Percentiles rank a stretch among this genome's conserved stretches.
phyloP scores from a whole-genome alignment of 1,139 yeast genomes.

The Geotrichum fermentans region DNA sequence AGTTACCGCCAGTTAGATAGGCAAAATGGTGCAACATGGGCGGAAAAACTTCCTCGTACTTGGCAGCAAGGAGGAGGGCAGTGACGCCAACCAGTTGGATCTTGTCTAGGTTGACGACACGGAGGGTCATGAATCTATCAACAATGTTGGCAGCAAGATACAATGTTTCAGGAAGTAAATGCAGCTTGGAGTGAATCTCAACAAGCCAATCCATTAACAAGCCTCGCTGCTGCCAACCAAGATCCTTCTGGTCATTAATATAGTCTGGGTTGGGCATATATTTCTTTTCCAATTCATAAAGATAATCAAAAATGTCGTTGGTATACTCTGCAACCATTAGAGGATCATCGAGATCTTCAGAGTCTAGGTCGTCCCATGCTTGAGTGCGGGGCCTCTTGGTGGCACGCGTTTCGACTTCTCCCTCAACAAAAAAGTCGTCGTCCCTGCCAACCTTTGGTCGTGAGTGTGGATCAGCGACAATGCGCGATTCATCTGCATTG shows the following conservation, averaged over 20 bases:
- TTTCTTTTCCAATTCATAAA: constrained; percentile 66
- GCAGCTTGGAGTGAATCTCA: constrained; percentile 82
- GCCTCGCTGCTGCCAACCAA: constrained; percentile 82
- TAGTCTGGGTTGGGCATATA: constrained; percentile 78
- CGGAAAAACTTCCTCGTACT: constrained; percentile 89
- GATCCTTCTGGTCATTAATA: constrained; percentile 65
- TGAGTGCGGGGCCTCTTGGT: constrained; percentile 21
- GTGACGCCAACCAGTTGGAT: constrained; percentile 89
- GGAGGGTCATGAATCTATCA: constrained; percentile 84
- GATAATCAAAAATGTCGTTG: constrained; percentile 74
- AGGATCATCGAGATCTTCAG: constrained; percentile 87
- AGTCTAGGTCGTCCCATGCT: constrained; percentile 84
- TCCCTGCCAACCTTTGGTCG: background rate
- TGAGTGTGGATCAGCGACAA: background rate
- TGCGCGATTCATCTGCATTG: constrained; percentile 6
- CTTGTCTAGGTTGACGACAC: constrained; percentile 74
- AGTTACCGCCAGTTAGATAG: constrained; percentile 80
- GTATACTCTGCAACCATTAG: constrained; percentile 94
- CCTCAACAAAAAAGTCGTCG: constrained; percentile 7
- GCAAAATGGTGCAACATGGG: constrained; percentile 88
- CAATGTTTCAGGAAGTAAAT: constrained; percentile 84
- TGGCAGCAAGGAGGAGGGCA: constrained; percentile 85
- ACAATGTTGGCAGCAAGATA: constrained; percentile 82
- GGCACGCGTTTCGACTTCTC: constrained; percentile 10
- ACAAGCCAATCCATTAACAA: constrained; percentile 93